Evolutionary conservation across 2,329 filamentous ascomycete genomes (phyloP).

Genomic region (Dactylonectria macrodidyma): DNA sequence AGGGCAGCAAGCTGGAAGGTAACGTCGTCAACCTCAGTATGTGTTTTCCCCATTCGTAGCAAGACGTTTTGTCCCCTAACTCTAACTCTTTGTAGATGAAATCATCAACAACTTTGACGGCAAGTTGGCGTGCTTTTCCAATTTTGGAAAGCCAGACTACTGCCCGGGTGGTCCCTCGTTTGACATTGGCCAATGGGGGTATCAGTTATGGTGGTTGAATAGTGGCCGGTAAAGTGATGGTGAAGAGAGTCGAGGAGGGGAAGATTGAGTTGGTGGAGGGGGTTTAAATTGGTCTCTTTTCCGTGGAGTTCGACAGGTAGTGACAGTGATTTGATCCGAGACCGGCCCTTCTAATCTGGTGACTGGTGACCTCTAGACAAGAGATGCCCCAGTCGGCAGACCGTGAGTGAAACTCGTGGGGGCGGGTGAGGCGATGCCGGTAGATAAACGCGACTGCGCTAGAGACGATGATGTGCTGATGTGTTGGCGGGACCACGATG

Average conservation of each 20-base stretch:
- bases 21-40: constrained; percentile 30
- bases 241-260: not conserved
- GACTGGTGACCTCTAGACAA: not conserved
- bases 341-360: not conserved
- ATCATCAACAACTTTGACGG: constrained; percentile 34
- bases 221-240: too few relatives aligned
- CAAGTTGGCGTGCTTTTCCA: constrained; percentile 30
- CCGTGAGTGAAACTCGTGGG: not conserved
- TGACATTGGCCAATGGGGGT: constrained; percentile 9
- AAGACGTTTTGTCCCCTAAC: not conserved
- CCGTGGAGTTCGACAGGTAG: not conserved
- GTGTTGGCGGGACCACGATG: not conserved
- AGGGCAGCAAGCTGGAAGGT: not conserved
- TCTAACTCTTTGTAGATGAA: constrained; percentile 22
- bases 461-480: not conserved
- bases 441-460: constrained; percentile 19
- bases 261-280: too few relatives aligned
- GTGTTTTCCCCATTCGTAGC: not conserved
- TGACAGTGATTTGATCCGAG: not conserved
- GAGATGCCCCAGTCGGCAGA: not conserved
- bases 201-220: not conserved
- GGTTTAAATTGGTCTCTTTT: too few relatives aligned
- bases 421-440: constrained; percentile 4
- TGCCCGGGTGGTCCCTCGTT: constrained; percentile 29
- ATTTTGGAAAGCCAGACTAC: constrained; percentile 23